These are phyloP conservation scores for Urochloa ruziziensis DNA, from an alignment of 176 grass and related monocot genomes.

Conservation along the genomic window DNA sequence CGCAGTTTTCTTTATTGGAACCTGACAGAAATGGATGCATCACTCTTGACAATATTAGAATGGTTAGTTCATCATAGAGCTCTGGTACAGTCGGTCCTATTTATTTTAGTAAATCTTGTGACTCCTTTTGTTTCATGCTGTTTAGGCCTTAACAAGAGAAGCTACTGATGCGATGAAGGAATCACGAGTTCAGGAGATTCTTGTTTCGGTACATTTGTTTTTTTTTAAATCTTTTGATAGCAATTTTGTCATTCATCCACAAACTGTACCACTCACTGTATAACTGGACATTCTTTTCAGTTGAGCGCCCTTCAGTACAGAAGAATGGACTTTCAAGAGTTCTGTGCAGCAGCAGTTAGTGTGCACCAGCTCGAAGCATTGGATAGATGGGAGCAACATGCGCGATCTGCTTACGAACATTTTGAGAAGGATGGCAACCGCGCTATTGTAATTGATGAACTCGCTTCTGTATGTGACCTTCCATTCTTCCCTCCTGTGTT, in stretches of 20 bases:
- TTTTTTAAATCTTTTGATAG: not conserved
- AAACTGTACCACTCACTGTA: conserved; percentile 3
- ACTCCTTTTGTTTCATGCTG: conserved; percentile 4
- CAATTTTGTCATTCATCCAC: conserved; percentile 9
- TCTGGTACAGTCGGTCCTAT: not conserved
- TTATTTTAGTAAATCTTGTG: not conserved
- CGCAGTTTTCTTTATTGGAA: conserved; percentile 69
- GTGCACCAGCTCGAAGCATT: conserved; percentile 83
- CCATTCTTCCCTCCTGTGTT: too few species aligned
- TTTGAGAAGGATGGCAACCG: conserved; percentile 87
- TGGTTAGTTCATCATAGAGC: conserved; percentile 42
- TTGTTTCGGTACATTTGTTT: conserved; percentile 51
- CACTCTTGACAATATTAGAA: conserved; percentile 78
- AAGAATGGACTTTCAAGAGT: conserved; percentile 87
- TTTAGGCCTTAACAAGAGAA: conserved; percentile 65
- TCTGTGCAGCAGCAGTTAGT: conserved; percentile 71
- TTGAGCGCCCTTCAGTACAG: conserved; percentile 79
- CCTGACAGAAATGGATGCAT: conserved; percentile 76
- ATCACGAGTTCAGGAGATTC: conserved; percentile 69
- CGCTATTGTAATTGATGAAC: conserved; percentile 78
- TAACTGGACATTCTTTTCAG: conserved; percentile 38
- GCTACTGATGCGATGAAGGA: conserved; percentile 83
- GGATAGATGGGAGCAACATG: conserved; percentile 92
- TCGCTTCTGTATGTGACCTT: conserved; percentile 63
- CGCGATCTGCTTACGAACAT: conserved; percentile 63